Evolutionary conservation across 345 rosid genomes (phyloP).

Genomic region (Gossypium raimondii): DNA sequence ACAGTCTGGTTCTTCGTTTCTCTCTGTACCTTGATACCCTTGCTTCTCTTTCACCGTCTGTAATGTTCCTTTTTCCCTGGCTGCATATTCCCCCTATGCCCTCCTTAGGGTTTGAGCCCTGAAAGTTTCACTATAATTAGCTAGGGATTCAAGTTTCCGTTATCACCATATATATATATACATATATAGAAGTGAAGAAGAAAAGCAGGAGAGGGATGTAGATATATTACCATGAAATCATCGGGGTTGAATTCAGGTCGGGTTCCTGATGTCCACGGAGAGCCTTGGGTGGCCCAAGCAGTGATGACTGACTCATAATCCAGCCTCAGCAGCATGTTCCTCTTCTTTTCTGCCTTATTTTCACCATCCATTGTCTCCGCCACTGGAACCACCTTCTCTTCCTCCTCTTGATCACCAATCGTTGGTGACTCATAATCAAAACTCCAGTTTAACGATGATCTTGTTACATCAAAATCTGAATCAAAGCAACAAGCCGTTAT

Average conservation of each 20-base stretch:
- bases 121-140: not conserved
- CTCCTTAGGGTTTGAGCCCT: constrained; percentile 23
- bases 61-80: constrained; percentile 7
- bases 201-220: not conserved
- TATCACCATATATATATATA: not conserved
- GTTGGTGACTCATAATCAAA: not conserved
- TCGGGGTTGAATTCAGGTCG: constrained; percentile 12
- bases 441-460: constrained; percentile 4
- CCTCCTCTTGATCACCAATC: not conserved
- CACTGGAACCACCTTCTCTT: not conserved
- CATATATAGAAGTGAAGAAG: not conserved
- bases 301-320: constrained; percentile 11
- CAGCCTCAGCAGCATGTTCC: constrained; percentile 7
- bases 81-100: constrained; percentile 17
- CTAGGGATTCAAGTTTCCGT: not conserved
- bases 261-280: constrained; percentile 14
- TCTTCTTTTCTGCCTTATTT: constrained; percentile 6
- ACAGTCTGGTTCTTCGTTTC: constrained; percentile 55
- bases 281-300: constrained; percentile 15
- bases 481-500: constrained; percentile 4
- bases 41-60: constrained; percentile 44
- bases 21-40: constrained; percentile 54
- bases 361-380: not conserved
- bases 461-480: constrained; percentile 9
- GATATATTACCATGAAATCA: constrained; percentile 8